Percentiles rank a stretch among this genome's conserved stretches.
These are phyloP conservation scores for Salisapilia sapeloensis DNA, from an alignment of 352 stramenopile species.

Conservation along the genomic window DNA sequence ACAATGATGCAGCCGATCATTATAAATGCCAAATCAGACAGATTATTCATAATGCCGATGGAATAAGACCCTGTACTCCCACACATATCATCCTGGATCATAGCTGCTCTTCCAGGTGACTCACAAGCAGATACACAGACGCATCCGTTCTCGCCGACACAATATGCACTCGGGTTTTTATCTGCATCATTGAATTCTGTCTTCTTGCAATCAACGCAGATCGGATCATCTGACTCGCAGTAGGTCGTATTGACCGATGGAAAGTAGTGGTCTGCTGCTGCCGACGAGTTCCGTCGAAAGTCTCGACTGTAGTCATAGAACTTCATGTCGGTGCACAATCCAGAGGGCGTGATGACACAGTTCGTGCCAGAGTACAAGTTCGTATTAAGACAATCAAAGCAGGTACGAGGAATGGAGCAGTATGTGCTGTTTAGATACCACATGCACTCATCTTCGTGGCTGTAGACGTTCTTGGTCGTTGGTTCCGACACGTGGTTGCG, in stretches of 20 bases:
- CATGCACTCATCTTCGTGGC: constrained; percentile 21
- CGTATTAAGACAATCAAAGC: constrained; percentile 5
- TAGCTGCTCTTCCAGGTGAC: constrained; percentile 13
- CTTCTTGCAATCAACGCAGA: constrained; percentile 9
- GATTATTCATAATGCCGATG: background rate
- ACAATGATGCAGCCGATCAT: constrained; percentile 10
- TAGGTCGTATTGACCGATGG: constrained; percentile 41
- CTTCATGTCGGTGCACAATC: constrained; percentile 33
- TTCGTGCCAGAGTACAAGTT: constrained; percentile 5
- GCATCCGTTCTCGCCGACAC: constrained; percentile 17
- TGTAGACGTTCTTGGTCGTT: constrained; percentile 12
- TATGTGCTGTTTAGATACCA: constrained; percentile 48
- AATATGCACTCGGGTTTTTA: constrained; percentile 16
- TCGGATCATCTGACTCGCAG: constrained; percentile 15
- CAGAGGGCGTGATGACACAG: constrained; percentile 29
- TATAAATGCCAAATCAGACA: constrained; percentile 1
- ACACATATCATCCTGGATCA: constrained; percentile 22
- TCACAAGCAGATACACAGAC: constrained; percentile 43
- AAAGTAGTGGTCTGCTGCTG: constrained; percentile 19
- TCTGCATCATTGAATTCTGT: constrained; percentile 8
- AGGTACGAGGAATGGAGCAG: constrained; percentile 4
- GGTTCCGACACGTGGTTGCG: constrained; percentile 3
- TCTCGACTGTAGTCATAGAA: constrained; percentile 18
- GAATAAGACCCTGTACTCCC: constrained; percentile 4
- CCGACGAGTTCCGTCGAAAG: constrained; percentile 14